phyloP scores from a whole-genome alignment of 768 basidiomycete species.

The Pleurotus salmoneostramineus region DNA sequence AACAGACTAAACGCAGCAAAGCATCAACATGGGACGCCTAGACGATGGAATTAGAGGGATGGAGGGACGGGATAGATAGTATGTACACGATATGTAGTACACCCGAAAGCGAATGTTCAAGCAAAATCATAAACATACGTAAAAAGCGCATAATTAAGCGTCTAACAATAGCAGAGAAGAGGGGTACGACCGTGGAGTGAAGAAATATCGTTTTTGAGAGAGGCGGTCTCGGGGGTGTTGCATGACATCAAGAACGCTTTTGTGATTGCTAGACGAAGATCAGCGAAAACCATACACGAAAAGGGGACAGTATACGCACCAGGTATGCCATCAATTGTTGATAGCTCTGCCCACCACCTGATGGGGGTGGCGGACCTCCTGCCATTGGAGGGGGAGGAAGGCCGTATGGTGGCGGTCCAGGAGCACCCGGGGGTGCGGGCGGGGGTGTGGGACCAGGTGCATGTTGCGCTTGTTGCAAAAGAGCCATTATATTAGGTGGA shows the following conservation, averaged over 20 bases:
- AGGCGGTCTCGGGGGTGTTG: neutral
- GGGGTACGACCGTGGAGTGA: neutral
- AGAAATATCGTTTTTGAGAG: neutral
- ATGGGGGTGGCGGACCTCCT: constrained; percentile 38
- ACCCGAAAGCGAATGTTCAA: neutral
- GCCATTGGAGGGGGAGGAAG: constrained; percentile 39
- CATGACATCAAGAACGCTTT: constrained; percentile 4
- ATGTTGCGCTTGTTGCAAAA: constrained; percentile 56
- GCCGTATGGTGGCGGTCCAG: constrained; percentile 19
- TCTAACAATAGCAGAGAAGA: neutral
- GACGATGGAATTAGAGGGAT: too few species aligned
- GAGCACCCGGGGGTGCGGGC: neutral
- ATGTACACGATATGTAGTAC: neutral
- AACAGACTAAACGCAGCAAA: neutral
- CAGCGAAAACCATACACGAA: neutral
- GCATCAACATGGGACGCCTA: neutral
- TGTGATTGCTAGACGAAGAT: constrained; percentile 27
- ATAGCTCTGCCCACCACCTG: constrained; percentile 37
- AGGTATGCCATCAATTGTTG: constrained; percentile 70
- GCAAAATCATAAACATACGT: neutral
- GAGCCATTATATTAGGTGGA: constrained; percentile 67
- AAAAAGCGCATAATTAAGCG: neutral
- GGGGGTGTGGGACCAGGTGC: constrained; percentile 30
- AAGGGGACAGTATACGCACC: constrained; percentile 32
- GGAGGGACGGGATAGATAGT: neutral